Evolutionary conservation across 2,329 filamentous ascomycete species (phyloP).

Genomic region (Neofusicoccum parvum): DNA sequence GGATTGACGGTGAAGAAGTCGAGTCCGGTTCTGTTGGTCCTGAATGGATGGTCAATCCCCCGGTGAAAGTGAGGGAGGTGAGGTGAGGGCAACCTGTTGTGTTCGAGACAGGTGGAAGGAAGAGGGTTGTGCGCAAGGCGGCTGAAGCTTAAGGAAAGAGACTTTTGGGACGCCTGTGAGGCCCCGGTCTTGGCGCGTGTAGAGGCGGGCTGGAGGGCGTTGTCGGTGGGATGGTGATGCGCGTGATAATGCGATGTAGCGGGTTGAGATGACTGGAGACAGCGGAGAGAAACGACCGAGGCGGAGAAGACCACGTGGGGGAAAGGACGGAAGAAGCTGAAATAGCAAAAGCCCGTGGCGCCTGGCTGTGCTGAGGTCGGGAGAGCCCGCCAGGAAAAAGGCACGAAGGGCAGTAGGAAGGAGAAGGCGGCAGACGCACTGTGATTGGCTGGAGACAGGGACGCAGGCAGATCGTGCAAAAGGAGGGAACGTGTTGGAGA

Average conservation of each 20-base stretch:
- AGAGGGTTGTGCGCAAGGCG: background rate
- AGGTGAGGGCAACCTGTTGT: background rate
- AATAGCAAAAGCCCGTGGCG: background rate
- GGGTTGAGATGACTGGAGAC: background rate
- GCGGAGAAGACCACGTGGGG: slow-evolving; percentile 4
- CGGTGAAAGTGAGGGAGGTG: background rate
- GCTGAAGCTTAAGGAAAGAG: background rate
- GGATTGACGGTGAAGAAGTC: background rate
- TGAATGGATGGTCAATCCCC: background rate
- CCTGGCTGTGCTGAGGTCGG: background rate
- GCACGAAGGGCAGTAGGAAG: background rate
- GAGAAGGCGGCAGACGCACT: background rate
- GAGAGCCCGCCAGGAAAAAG: background rate
- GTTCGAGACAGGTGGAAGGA: background rate
- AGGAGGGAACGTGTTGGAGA: slow-evolving; percentile 2
- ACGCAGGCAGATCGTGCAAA: slow-evolving; percentile 12
- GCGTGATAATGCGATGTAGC: background rate
- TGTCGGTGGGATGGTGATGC: background rate
- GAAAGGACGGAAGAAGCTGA: background rate
- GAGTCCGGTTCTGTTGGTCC: background rate
- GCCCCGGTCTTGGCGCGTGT: slow-evolving; percentile 1
- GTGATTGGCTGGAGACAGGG: slow-evolving; percentile 9
- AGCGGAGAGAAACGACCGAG: background rate
- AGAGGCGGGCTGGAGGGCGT: background rate
- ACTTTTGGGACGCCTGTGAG: background rate